phyloP scores from a whole-genome alignment of 805 yeast species.

The Danielia oregonensis region DNA sequence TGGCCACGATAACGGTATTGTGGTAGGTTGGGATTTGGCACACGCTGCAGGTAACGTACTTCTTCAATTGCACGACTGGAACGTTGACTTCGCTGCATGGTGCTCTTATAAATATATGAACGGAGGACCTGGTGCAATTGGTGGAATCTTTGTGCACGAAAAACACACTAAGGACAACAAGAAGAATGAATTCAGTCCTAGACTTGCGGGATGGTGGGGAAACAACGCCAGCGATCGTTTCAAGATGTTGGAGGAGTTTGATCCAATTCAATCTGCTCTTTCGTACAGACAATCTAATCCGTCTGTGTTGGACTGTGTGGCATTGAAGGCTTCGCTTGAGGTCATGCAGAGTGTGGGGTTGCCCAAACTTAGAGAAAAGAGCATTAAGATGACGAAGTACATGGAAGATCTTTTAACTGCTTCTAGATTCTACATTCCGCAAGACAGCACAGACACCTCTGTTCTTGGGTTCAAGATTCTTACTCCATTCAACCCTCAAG shows the following conservation, averaged over 20 bases:
- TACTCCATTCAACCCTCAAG: slow-evolving; percentile 56
- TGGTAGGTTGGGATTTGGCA: slow-evolving; percentile 93
- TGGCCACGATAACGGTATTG: slow-evolving; percentile 50
- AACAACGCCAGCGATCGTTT: slow-evolving; percentile 68
- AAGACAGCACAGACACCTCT: slow-evolving; percentile 9
- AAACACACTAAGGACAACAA: slow-evolving; percentile 33
- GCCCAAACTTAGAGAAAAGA: slow-evolving; percentile 48
- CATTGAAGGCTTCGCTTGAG: slow-evolving; percentile 64
- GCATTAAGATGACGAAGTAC: slow-evolving; percentile 54
- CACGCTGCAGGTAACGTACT: slow-evolving; percentile 91
- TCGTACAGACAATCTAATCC: slow-evolving; percentile 92
- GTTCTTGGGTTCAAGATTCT: slow-evolving; percentile 57
- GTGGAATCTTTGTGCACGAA: slow-evolving; percentile 78
- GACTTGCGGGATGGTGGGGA: slow-evolving; percentile 99
- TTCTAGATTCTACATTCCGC: slow-evolving; percentile 45
- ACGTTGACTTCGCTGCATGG: slow-evolving; percentile 92
- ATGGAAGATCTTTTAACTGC: slow-evolving; percentile 45
- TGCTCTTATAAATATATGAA: slow-evolving; percentile 90
- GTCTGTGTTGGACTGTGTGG: slow-evolving; percentile 78
- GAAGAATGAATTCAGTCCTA: slow-evolving; percentile 42
- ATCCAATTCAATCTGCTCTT: slow-evolving; percentile 80
- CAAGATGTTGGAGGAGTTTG: slow-evolving; percentile 72
- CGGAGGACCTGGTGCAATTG: slow-evolving; percentile 92
- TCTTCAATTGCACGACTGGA: slow-evolving; percentile 77
- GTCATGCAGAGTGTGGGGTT: slow-evolving; percentile 65